Base-by-base conservation (phyloP, 371 early-diverging fungal genomes). In the Ordospora pajunii region DNA sequence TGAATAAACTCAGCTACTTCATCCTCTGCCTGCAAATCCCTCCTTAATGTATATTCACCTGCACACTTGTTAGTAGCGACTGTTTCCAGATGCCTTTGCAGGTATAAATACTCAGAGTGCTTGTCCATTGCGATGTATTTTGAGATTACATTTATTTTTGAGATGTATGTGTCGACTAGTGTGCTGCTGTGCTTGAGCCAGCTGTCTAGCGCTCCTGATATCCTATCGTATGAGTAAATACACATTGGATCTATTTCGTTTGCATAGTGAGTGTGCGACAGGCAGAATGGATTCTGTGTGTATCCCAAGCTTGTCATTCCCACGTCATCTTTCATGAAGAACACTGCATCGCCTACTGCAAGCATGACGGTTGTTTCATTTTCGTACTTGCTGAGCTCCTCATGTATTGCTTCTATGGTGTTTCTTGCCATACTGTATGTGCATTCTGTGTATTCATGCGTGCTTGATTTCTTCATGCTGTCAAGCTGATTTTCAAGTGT, bases 241-340 rank as follows among this genome's bases (percentile, higher is more conserved):
- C 32, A 27, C 25, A 49, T 42, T n/a, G 74, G 68, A 52, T 74
- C 44, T 10, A 73, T 22, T 58, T 80, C 81, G n/a, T 52, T 63
- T 0, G 68, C 44, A 54, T 73, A 80, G 17, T 49, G 19, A 4
- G 74, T 23, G 48, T 73, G 74, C 9, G 75, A 70, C 4, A 78
- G 22, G 1, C 19, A 19, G 63, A 78, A 76, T 37, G 62, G 43
- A 17, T 53, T 48, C 22, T 46, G 50, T 5, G n/a, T 21, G 10
- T 53, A 66, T 44, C 81, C 81, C 25, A 80, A 43, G 37, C 75
- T 73, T 69, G 66, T 77, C 67, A 25, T 65, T 12, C 81, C 81
- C 32, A 80, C 49, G 43, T 80, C 78, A 51, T 80, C 81, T 54
- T 80, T 80, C 45, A 80, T 74, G 63, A 79, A 80, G 58, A 53